Evolutionary conservation across 257 asterid species (phyloP).

Genomic region (Hygrophila difformis): DNA sequence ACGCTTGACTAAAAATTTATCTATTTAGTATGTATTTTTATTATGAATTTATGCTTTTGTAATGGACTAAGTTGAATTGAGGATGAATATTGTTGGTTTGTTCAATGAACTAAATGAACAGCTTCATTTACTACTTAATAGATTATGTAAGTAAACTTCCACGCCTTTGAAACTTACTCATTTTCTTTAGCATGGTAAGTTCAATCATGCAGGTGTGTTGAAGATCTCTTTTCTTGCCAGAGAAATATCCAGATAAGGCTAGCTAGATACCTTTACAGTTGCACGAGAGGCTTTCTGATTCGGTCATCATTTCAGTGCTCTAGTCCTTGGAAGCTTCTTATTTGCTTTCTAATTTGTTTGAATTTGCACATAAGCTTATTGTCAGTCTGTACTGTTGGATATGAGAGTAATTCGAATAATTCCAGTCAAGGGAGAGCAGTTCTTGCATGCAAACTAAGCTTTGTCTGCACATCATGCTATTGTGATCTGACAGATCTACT

Average conservation of each 20-base stretch:
- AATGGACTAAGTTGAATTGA: not conserved
- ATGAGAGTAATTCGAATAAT: no score
- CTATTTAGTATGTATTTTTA: not conserved
- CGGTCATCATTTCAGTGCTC: not conserved
- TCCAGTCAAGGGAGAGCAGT: no score
- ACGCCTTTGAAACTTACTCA: no score
- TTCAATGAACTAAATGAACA: not conserved
- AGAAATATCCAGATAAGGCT: not conserved
- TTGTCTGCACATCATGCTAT: no score
- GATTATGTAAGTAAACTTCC: not conserved
- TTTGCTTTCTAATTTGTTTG: no score
- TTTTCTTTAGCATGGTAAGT: not conserved
- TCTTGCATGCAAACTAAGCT: no score
- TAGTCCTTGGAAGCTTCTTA: not conserved
- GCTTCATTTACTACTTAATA: not conserved
- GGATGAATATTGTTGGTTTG: not conserved
- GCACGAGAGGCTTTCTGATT: not conserved
- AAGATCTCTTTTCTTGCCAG: not conserved
- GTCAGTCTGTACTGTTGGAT: no score
- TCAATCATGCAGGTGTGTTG: not conserved
- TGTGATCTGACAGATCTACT: no score
- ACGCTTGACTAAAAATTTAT: no score
- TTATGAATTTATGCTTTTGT: not conserved
- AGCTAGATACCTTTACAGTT: not conserved
- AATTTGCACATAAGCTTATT: no score